Evolutionary conservation across 1,284 basidiomycete genomes (phyloP).

Genomic region (Tilletiopsis washingtonensis): DNA sequence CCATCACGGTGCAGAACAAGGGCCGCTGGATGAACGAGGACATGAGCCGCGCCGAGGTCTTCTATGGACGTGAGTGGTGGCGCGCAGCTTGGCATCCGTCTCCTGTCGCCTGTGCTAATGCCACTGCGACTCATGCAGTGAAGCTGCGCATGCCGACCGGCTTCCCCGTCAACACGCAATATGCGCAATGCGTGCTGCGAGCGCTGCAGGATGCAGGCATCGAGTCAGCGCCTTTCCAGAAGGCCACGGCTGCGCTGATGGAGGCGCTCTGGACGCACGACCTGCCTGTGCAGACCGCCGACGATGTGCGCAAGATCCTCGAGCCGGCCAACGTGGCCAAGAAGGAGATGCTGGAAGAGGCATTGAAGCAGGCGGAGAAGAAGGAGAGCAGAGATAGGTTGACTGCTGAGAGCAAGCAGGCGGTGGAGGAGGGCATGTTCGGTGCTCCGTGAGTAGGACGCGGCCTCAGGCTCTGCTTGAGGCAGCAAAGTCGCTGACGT

Average conservation of each 20-base stretch:
- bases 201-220: slow-evolving; percentile 8
- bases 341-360: slow-evolving; percentile 5
- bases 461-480: background rate
- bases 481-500: background rate
- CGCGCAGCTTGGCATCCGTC: background rate
- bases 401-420: slow-evolving; percentile 12
- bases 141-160: slow-evolving; percentile 19
- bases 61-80: slow-evolving; percentile 19
- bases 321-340: slow-evolving; percentile 2
- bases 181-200: slow-evolving; percentile 23
- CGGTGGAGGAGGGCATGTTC: slow-evolving; percentile 21
- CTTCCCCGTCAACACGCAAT: slow-evolving; percentile 39
- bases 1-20: slow-evolving; percentile 39
- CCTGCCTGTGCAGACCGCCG: slow-evolving; percentile 9
- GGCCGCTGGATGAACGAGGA: slow-evolving; percentile 30
- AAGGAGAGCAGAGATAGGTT: slow-evolving; percentile 7
- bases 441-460: slow-evolving; percentile 25
- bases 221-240: slow-evolving; percentile 4
- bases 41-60: slow-evolving; percentile 18
- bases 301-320: slow-evolving; percentile 9
- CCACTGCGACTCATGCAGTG: slow-evolving; percentile 9
- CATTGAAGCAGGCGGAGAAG: background rate
- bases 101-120: no score
- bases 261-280: slow-evolving; percentile 30
- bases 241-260: slow-evolving; percentile 17